Evolutionary conservation across 2,329 filamentous ascomycete genomes (phyloP), one percentile per base, ranked within the genome.

Genomic region (Botrytis sinoallii): DNA sequence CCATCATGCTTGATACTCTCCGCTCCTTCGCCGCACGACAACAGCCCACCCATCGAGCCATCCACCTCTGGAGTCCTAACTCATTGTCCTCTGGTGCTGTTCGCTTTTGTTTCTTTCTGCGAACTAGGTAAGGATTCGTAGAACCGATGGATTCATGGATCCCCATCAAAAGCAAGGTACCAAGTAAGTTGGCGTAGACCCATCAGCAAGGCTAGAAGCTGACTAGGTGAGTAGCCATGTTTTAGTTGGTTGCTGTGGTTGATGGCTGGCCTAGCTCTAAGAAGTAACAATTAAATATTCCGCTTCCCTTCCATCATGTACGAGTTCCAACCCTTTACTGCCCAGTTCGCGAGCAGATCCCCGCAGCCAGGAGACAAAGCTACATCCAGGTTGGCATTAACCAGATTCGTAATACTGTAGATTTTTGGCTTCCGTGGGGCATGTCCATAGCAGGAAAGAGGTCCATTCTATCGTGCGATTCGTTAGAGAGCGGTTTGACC

Each of bases 81-180:
- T 14, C 48, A 32, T 20, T 59, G 35, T 48, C 66, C 66, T 44
- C 67, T 60, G 57, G 29, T 32, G 59, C 20, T 32, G 22, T 59
- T 46, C 40, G 16, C 38, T 35, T 35, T 46, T 71, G 40, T 52
- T 25, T 20, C 14, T 48, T 67, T 46, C 48, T 68, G 52, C 52
- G 63, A 72, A 72, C 63, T 40, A 59, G 63, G 61, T 48, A 68
- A 72, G 70, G 70, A 48, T 72, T 72, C 61, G 38, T 29, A 59
- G 70, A 67, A 67, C 61, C 25, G 70, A 72, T 72, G 61, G 61
- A 59, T 72, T 66, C 63, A 29, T 55, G 65, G 65, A 55, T 55
- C 65, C 32, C 65, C 65, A 68, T 68, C 25, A 29, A 40, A 44
- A 60, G 63, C 63, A 68, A 72, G 71, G 71, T 68, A 60, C 63